Evolutionary conservation across 768 basidiomycete species (phyloP).

Genomic region (Pleurotus cornucopiae): DNA sequence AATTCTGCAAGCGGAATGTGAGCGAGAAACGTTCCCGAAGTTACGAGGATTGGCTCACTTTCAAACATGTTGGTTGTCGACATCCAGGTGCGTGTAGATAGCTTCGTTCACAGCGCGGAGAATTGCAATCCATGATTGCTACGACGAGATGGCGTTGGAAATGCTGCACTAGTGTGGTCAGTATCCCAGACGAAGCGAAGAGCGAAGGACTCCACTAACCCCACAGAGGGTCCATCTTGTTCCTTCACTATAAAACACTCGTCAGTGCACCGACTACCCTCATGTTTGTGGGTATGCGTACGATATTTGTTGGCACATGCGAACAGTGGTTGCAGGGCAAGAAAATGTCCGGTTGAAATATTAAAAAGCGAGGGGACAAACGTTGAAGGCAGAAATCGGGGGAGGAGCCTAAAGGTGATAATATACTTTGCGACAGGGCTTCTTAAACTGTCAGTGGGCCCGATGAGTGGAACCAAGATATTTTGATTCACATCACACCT

Average conservation of each 20-base stretch:
- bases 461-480: slow-evolving; percentile 8
- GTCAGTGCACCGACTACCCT: slow-evolving; percentile 7
- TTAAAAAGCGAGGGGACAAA: background rate
- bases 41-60: slow-evolving; percentile 36
- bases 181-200: background rate
- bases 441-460: slow-evolving; percentile 1
- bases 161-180: slow-evolving; percentile 40
- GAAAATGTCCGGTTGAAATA: background rate
- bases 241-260: slow-evolving; percentile 51
- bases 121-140: slow-evolving; percentile 75
- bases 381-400: slow-evolving; percentile 12
- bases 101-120: slow-evolving; percentile 57
- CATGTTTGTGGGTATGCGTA: slow-evolving; percentile 32
- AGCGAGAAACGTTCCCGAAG: slow-evolving; percentile 1
- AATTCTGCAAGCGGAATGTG: slow-evolving; percentile 42
- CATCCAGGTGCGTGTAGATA: slow-evolving; percentile 56
- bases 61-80: slow-evolving; percentile 46
- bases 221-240: slow-evolving; percentile 72
- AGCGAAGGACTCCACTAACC: slow-evolving; percentile 33
- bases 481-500: slow-evolving; percentile 9
- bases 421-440: slow-evolving; percentile 1
- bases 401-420: slow-evolving; percentile 14
- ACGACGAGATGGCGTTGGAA: slow-evolving; percentile 74
- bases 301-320: slow-evolving; percentile 78
- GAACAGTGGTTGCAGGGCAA: slow-evolving; percentile 7